These are phyloP conservation scores for Ceratocystiopsis sp. DNA, from an alignment of 2,329 filamentous ascomycete species.

Conservation along the genomic window DNA sequence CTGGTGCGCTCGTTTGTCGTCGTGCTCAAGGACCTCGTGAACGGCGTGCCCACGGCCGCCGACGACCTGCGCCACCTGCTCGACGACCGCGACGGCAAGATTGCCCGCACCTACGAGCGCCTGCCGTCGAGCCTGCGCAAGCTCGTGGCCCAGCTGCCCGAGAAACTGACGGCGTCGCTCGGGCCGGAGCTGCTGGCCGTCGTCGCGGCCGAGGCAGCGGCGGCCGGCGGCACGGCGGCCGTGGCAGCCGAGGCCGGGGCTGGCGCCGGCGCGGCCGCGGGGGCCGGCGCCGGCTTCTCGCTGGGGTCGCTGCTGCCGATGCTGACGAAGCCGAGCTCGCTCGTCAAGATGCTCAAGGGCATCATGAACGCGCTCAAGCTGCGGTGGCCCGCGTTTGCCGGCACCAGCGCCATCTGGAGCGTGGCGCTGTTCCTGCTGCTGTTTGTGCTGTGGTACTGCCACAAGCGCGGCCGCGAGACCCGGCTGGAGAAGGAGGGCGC, in stretches of 20 bases:
- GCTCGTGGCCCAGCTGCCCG: slow-evolving; percentile 67
- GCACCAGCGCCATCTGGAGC: slow-evolving; percentile 82
- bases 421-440: slow-evolving; percentile 79
- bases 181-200: slow-evolving; percentile 64
- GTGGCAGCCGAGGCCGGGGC: slow-evolving; percentile 20
- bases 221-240: slow-evolving; percentile 47
- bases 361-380: slow-evolving; percentile 79
- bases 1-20: slow-evolving; percentile 72
- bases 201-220: slow-evolving; percentile 38
- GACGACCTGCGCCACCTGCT: slow-evolving; percentile 57
- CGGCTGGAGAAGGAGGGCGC: slow-evolving; percentile 40
- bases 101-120: slow-evolving; percentile 43
- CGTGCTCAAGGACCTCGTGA: slow-evolving; percentile 80
- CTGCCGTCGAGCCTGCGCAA: slow-evolving; percentile 71
- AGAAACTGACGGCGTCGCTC: slow-evolving; percentile 59
- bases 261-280: slow-evolving; percentile 22
- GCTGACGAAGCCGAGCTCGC: slow-evolving; percentile 70
- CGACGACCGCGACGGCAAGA: slow-evolving; percentile 42
- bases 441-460: slow-evolving; percentile 94
- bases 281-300: slow-evolving; percentile 10
- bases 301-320: slow-evolving; percentile 55
- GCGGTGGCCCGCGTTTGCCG: slow-evolving; percentile 78
- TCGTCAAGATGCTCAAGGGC: slow-evolving; percentile 71
- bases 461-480: slow-evolving; percentile 81
- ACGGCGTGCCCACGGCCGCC: slow-evolving; percentile 86